A percentile compares a stretch with the other conserved stretches of the same genome.
Conservation (phyloP, 164 flowering plant species). For the Warburgia ugandensis region DNA sequence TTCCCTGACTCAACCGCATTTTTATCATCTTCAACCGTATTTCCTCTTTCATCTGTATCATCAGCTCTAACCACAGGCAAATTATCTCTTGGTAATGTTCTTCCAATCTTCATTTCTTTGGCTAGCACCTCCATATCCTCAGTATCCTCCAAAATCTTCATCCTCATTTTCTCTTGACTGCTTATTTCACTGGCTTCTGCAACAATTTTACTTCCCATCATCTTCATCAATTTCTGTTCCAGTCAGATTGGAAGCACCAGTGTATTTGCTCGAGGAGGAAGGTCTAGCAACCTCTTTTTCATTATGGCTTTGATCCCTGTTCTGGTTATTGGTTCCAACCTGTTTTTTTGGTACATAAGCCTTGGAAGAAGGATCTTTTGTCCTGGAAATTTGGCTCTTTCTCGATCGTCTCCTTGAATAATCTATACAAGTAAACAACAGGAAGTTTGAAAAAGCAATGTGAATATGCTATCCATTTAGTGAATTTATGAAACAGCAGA, state of each 20-base stretch:
- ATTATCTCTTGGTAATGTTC: background rate
- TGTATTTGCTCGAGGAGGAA: constrained; percentile 17
- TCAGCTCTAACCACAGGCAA: background rate
- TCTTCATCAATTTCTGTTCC: constrained; percentile 21
- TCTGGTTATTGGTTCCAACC: constrained; percentile 38
- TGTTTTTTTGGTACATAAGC: constrained; percentile 51
- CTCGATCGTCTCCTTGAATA: constrained; percentile 61
- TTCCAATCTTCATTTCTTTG: too few species aligned
- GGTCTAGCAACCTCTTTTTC: constrained; percentile 28
- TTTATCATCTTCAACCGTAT: background rate
- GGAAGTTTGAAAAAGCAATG: too few species aligned
- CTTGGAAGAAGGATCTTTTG: constrained; percentile 44
- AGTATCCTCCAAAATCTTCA: too few species aligned
- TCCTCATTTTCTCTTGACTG: background rate
- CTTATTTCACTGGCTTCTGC: background rate
- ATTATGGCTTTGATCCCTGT: constrained; percentile 34
- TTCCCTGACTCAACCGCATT: background rate
- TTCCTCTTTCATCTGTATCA: background rate
- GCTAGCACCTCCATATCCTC: too few species aligned
- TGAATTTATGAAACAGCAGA: too few species aligned
- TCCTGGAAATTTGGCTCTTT: constrained; percentile 37
- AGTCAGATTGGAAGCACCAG: constrained; percentile 17
- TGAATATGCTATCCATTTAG: too few species aligned
- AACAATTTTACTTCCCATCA: constrained; percentile 17
- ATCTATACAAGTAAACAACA: too few species aligned